Base-by-base conservation (phyloP, 2,329 filamentous ascomycete species). In the Ascochyta pisi region DNA sequence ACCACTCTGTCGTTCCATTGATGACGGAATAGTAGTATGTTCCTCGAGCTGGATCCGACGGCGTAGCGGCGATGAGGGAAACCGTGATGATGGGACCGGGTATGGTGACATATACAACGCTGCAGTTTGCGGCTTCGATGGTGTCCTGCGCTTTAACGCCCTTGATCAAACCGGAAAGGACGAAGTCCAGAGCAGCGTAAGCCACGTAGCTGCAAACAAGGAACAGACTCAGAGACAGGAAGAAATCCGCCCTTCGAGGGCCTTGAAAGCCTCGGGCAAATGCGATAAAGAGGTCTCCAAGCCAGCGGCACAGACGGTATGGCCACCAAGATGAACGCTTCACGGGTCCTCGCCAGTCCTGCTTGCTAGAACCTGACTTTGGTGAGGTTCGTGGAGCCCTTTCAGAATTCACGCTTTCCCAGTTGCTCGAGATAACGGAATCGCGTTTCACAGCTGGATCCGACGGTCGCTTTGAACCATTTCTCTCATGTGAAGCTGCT, bases 11-110 rank as follows among this genome's bases (percentile, higher is more conserved):
- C 6, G 70, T 71, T 4, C 72, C 69, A 41, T 70, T 66, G 34
- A 72, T 54, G 0, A 75, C 64, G 8, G 69, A 71, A 39, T 68
- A 75, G 57, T 68, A 74, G 65, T 72, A 75, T 10, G 70, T 72
- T 2, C 67, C 70, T 23, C 58, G 59, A 16, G 62, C 66, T 33
- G 68, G 62, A 44, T 71, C 62, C 2, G 61, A 61, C 4, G 67
- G 61, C 1, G 59, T 65, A 8, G 62, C 60, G 8, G 54, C 64
- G 24, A 73, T 65, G 6, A 74, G 64, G 6, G 71, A 73, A 2
- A 74, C 63, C 3, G 70, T 73, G n/a, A 73, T 67, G 46, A 73
- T 66, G 0, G 54, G 54, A 2, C 69, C 71, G 4, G 71, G 70
- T 8, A 73, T 54, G 7, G 70, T 73, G 29, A 74, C 67, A 39